Evolutionary conservation across 768 basidiomycete species (phyloP), one percentile per base, ranked within the genome.

Genomic region (Hericium rajendrae): DNA sequence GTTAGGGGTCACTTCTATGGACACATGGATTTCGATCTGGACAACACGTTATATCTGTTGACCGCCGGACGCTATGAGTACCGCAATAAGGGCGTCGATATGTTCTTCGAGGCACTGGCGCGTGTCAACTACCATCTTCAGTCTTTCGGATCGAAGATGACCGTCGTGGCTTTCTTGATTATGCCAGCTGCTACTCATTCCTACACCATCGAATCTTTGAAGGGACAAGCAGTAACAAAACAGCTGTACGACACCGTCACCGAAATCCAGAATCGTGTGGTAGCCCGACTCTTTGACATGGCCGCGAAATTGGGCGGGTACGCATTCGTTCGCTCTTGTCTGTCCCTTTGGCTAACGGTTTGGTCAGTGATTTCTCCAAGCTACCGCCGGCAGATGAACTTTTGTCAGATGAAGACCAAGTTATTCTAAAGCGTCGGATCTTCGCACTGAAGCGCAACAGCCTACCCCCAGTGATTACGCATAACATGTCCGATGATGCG

Each of bases 1-100:
- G 82, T 97, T 51, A 81, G 93, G 43, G 97, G 97, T 13, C 97
- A 99, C 69, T 99, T 99, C 73, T 99, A 98, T 68, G 95, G 95
- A 2, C 87, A 95, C 67, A 92, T 91, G 71, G 90, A 98, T 69
- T 97, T 98, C 67, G 92, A 97, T 71, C 79, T 98, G 41, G 91
- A 95, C 18, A 89, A 92, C 63, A 92, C 91, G 5, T 75, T 93
- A 53, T 93, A 93, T 69, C 85, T 97, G 82, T 99, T 99, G 74
- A 98, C 92, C 13, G 97, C 97, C n/a, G 97, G 97, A 43, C 84
- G 97, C 46, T 99, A 99, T 71, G 97, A 99, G 71, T 99, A 97
- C 71, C 81, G 97, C 41, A 99, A 99, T 77, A 99, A 99, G 76
- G n/a, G 97, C 56, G 94, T 98, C 32, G 97, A 99, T 69, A 97